Conservation (phyloP, 331 rosid genomes). For the Dryas integrifolia region DNA sequence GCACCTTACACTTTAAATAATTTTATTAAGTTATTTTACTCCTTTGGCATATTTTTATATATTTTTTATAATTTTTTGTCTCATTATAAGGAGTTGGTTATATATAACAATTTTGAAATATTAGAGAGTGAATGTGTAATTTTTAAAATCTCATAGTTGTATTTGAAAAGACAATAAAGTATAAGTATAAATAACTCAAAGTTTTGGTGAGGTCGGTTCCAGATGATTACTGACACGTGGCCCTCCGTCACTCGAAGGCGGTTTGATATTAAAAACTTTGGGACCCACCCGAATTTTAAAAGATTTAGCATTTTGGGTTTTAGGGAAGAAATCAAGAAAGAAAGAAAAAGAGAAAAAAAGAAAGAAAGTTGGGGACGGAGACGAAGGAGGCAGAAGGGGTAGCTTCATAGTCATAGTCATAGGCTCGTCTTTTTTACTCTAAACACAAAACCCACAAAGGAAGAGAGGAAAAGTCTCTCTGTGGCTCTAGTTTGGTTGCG, state of each 20-base stretch:
- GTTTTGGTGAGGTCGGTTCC: conserved; percentile 31
- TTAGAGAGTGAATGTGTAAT: no score
- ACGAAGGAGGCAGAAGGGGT: conserved; percentile 31
- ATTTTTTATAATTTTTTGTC: no score
- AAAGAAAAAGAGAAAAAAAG: not conserved
- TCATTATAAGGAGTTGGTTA: no score
- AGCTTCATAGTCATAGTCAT: conserved; percentile 25
- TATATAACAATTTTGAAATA: no score
- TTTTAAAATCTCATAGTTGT: no score
- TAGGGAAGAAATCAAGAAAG: conserved; percentile 7
- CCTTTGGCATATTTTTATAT: no score
- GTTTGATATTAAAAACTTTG: conserved; percentile 26
- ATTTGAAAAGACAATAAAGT: no score
- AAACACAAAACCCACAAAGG: conserved; percentile 13
- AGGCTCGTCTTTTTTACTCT: conserved; percentile 54
- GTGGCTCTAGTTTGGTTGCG: conserved; percentile 12
- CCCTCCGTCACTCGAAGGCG: not conserved
- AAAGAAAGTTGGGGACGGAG: conserved; percentile 20
- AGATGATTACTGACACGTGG: conserved; percentile 39
- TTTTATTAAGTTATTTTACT: no score
- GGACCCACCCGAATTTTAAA: conserved; percentile 28
- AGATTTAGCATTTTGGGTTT: conserved; percentile 18
- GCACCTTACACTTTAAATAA: no score
- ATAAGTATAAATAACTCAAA: no score
- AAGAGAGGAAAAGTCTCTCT: conserved; percentile 38